Base-by-base conservation (phyloP, 2,329 filamentous ascomycete species). In the Monilinia fructigena region DNA sequence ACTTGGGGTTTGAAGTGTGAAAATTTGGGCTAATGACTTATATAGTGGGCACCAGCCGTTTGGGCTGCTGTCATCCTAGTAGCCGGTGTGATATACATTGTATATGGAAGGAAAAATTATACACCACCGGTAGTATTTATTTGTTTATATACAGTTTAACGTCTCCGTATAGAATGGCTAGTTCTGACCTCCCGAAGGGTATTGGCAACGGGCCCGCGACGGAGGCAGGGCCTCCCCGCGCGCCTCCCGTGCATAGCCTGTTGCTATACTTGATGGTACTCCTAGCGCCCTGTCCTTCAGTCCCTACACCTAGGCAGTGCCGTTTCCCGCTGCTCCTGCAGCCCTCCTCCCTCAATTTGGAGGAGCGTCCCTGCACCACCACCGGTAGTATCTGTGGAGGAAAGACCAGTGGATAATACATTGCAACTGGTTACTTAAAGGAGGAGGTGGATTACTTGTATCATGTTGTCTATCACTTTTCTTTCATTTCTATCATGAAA, bases 1-100 rank as follows among this genome's bases (percentile, higher is more conserved):
- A 16, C 31, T 60, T 18, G n/a, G 35, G 11, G 2, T 28, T 28
- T 12, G n/a, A 7, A 35, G 7, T 11, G 11, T 6, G 12, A 18
- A 12, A 23, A n/a, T 18, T 23, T 63, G 31, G 31, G 40, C 54
- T 65, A 59, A 65, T 40, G 70, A 18, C 78, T 77, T 2, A 82
- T 84, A 77, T 85, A 85, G 72, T 85, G 71, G 72, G 70, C 68
- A 4, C 70, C 70, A 6, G 66, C 67, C 23, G 68, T 74, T 2
- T 74, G 70, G 69, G 63, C 59, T 2, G 68, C 61, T 1, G 69
- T 72, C 20, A 65, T 75, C 52, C 10, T 69, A 16, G 26, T 71
- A 38, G 69, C 68, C 26, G 66, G 68, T 0, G 54, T 69, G 5
- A 63, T 73, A 69, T 80, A 79, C 71, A 20, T 74, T 4, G 64